Evolutionary conservation across 768 basidiomycete genomes (phyloP).

Genomic region (Rhodotorula taiwanensis): DNA sequence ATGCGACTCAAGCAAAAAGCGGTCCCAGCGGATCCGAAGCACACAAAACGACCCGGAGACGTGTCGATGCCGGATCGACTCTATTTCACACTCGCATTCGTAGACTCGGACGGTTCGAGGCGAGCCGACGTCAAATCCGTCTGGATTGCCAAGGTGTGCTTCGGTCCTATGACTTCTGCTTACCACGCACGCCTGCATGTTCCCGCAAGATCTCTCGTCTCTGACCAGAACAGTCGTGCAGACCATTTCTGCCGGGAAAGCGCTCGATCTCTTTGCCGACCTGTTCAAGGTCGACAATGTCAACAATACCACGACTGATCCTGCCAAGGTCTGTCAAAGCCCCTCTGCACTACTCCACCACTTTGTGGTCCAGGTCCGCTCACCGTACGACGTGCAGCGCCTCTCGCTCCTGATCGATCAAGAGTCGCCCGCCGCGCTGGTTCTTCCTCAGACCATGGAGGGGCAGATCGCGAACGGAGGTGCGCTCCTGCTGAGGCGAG

Average conservation of each 20-base stretch:
- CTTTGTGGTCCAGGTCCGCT: too few species aligned
- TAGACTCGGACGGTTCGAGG: too few species aligned
- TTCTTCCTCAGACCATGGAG: neutral
- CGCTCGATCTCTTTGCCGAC: conserved; percentile 54
- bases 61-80: conserved; percentile 56
- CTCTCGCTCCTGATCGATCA: neutral
- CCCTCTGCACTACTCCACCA: too few species aligned
- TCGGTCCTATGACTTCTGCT: too few species aligned
- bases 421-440: neutral
- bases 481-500: neutral
- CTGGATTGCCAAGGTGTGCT: conserved; percentile 67
- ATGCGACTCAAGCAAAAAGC: conserved; percentile 74
- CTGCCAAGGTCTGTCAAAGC: conserved; percentile 1
- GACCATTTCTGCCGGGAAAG: conserved; percentile 57
- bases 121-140: conserved; percentile 43
- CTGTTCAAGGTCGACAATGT: conserved; percentile 45
- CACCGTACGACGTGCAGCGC: too few species aligned
- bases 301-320: conserved; percentile 13
- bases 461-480: conserved; percentile 2
- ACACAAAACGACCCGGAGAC: conserved; percentile 48
- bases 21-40: conserved; percentile 55
- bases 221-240: too few species aligned
- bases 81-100: conserved; percentile 52
- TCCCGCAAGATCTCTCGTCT: too few species aligned
- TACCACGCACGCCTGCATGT: too few species aligned